A percentile compares a stretch with the other conserved stretches of the same genome.
Evolutionary conservation across 2,329 filamentous ascomycete species (phyloP).

Genomic region (Alternaria sp.): DNA sequence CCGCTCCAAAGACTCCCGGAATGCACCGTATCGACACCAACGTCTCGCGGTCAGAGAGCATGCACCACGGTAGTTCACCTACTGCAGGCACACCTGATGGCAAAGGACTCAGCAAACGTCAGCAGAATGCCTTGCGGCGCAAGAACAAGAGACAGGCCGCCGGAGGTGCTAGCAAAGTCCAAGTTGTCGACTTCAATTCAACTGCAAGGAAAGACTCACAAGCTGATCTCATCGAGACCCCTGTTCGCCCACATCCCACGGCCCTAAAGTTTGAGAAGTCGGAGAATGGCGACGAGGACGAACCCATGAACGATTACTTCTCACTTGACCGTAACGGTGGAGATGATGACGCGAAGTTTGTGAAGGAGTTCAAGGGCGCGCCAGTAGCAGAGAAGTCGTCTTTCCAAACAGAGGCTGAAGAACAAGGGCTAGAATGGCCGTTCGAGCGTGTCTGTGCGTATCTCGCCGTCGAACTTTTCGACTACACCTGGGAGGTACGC

Average conservation of each 20-base stretch:
- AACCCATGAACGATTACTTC: slow-evolving; percentile 75
- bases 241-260: slow-evolving; percentile 55
- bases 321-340: slow-evolving; percentile 79
- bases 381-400: slow-evolving; percentile 82
- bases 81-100: slow-evolving; percentile 50
- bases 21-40: slow-evolving; percentile 61
- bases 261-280: slow-evolving; percentile 66
- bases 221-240: slow-evolving; percentile 62
- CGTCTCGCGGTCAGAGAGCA: slow-evolving; percentile 53
- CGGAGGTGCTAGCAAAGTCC: slow-evolving; percentile 86
- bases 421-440: slow-evolving; percentile 87
- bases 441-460: slow-evolving; percentile 94
- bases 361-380: slow-evolving; percentile 93
- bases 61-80: slow-evolving; percentile 56
- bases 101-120: slow-evolving; percentile 78
- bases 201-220: slow-evolving; percentile 68
- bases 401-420: slow-evolving; percentile 76
- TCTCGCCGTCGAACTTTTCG: slow-evolving; percentile 90
- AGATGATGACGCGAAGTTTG: slow-evolving; percentile 90
- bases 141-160: slow-evolving; percentile 92
- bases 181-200: slow-evolving; percentile 83
- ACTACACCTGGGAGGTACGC: slow-evolving; percentile 91
- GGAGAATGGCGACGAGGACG: slow-evolving; percentile 63
- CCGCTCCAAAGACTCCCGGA: slow-evolving; percentile 43
- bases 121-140: slow-evolving; percentile 91